Evolutionary conservation across 2,329 filamentous ascomycete genomes (phyloP).

Genomic region (Ceratocystis variospora): DNA sequence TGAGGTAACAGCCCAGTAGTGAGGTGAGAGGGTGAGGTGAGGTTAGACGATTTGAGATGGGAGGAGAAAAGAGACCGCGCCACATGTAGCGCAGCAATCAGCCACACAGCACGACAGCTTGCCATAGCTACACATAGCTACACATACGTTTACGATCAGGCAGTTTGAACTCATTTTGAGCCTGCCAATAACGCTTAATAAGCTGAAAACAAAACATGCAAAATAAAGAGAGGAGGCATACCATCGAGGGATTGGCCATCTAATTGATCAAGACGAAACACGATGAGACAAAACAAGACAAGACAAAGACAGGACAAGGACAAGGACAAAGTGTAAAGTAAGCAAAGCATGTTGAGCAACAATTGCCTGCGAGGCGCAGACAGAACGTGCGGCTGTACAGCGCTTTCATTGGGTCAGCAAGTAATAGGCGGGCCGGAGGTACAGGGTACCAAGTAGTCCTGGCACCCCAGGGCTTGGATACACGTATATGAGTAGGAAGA

Average conservation of each 20-base stretch:
- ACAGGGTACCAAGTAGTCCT: slow-evolving; percentile 4
- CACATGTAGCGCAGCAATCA: background rate
- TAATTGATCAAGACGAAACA: too few relatives aligned
- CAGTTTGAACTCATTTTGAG: too few relatives aligned
- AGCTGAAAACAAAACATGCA: too few relatives aligned
- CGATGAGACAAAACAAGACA: too few relatives aligned
- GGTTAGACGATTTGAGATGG: background rate
- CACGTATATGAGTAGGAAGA: background rate
- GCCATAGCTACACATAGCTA: background rate
- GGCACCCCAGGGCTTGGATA: background rate
- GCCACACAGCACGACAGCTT: background rate
- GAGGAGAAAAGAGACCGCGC: background rate
- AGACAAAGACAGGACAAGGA: too few relatives aligned
- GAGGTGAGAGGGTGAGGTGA: too few relatives aligned
- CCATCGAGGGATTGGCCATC: too few relatives aligned
- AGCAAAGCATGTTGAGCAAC: too few relatives aligned
- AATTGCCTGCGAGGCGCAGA: background rate
- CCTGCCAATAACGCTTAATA: too few relatives aligned
- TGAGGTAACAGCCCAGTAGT: background rate
- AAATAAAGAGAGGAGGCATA: too few relatives aligned
- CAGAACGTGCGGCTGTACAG: slow-evolving; percentile 4
- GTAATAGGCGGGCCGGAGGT: background rate
- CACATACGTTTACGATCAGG: too few relatives aligned
- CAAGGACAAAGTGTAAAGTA: too few relatives aligned
- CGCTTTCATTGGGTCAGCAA: background rate